phyloP scores from a whole-genome alignment of 495 filamentous ascomycete genomes.

The Aspergillus steynii region DNA sequence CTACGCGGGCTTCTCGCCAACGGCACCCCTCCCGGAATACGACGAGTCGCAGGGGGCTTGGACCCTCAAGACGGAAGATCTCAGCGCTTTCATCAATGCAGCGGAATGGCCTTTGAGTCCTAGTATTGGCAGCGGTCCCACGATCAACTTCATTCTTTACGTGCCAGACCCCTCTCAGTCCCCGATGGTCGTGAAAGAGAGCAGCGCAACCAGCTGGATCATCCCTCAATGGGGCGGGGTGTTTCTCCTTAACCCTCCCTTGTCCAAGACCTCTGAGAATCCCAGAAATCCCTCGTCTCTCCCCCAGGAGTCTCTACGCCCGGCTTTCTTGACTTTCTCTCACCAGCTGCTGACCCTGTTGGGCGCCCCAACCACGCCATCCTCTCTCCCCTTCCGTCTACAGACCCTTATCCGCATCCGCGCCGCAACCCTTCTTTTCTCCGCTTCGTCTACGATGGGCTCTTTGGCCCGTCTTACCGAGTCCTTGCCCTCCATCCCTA shows the following conservation, averaged over 20 bases:
- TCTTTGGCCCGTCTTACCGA: slow-evolving; percentile 83
- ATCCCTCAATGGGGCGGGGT: slow-evolving; percentile 98
- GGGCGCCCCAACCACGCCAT: slow-evolving; percentile 77
- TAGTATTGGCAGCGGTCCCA: slow-evolving; percentile 89
- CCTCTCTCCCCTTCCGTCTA: slow-evolving; percentile 79
- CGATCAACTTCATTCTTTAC: slow-evolving; percentile 93
- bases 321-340: slow-evolving; percentile 84
- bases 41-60: slow-evolving; percentile 54
- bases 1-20: slow-evolving; percentile 77
- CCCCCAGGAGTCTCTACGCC: slow-evolving; percentile 62
- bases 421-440: slow-evolving; percentile 82
- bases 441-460: slow-evolving; percentile 91
- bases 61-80: slow-evolving; percentile 79
- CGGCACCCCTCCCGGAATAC: slow-evolving; percentile 60
- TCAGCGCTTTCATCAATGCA: slow-evolving; percentile 93
- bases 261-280: slow-evolving; percentile 24
- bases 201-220: slow-evolving; percentile 83
- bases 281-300: slow-evolving; percentile 43
- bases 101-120: slow-evolving; percentile 97
- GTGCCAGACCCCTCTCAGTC: slow-evolving; percentile 62
- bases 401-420: slow-evolving; percentile 81
- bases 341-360: slow-evolving; percentile 89
- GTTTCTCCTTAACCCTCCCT: slow-evolving; percentile 68
- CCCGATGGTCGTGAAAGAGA: slow-evolving; percentile 66
- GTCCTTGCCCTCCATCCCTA: slow-evolving; percentile 85